These are phyloP conservation scores for Pseudogymnoascus sp. DNA, from an alignment of 2,329 filamentous ascomycete species.

Conservation along the genomic window DNA sequence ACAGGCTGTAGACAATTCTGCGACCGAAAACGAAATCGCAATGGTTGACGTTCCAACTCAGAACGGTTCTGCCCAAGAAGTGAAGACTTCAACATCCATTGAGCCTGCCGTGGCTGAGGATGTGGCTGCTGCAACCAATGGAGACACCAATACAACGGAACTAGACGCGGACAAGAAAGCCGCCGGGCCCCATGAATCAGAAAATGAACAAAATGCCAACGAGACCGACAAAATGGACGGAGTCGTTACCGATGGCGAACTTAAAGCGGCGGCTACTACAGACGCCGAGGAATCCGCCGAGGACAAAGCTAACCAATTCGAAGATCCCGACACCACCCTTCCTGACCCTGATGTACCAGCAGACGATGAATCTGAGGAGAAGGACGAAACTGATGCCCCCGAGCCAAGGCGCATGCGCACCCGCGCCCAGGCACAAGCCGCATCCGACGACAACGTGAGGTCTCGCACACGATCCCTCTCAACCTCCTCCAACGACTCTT, in stretches of 20 bases:
- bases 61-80: neutral
- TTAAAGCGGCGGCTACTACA: neutral
- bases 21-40: neutral
- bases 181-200: neutral
- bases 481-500: conserved; percentile 41
- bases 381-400: conserved; percentile 35
- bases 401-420: conserved; percentile 47
- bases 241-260: neutral
- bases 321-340: conserved; percentile 7
- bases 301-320: neutral
- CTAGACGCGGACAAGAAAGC: neutral
- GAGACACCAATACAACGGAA: neutral
- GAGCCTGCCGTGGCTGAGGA: neutral
- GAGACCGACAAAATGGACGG: conserved; percentile 1
- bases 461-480: conserved; percentile 29
- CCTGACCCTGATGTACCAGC: conserved; percentile 1
- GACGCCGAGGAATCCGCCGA: neutral
- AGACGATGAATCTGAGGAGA: conserved; percentile 15
- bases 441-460: conserved; percentile 28
- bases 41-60: neutral
- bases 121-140: neutral
- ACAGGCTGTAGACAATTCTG: neutral
- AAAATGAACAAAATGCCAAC: neutral
- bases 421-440: conserved; percentile 42
- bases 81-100: neutral